Evolutionary conservation across 306 rosid species (phyloP).

Genomic region (Cicer pinnatifidum): DNA sequence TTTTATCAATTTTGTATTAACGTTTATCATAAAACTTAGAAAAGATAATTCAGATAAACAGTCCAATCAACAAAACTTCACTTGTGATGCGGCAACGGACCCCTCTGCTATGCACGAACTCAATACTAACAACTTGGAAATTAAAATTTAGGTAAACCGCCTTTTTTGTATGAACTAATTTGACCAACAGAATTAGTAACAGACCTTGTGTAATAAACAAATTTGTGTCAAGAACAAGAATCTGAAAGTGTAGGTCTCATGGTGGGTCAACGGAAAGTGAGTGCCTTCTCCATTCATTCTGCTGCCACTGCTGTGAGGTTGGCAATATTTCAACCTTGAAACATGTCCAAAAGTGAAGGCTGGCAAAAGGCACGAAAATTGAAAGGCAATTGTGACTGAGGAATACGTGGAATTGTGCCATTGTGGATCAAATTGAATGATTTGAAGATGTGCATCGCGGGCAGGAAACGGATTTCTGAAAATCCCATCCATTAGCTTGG

Average conservation of each 20-base stretch:
- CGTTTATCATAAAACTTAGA: conserved; percentile 11
- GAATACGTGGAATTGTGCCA: conserved; percentile 80
- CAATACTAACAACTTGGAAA: conserved; percentile 51
- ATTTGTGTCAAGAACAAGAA: conserved; percentile 91
- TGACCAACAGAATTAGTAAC: conserved; percentile 87
- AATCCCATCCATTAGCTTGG: conserved; percentile 87
- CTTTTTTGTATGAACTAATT: conserved; percentile 74
- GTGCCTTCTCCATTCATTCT: conserved; percentile 82
- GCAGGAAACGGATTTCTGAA: conserved; percentile 74
- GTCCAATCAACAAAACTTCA: conserved; percentile 50
- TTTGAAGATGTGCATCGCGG: conserved; percentile 76
- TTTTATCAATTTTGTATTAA: conserved; percentile 7
- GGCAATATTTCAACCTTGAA: conserved; percentile 75
- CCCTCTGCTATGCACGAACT: conserved; percentile 57
- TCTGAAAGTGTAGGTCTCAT: conserved; percentile 95
- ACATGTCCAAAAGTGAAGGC: conserved; percentile 78
- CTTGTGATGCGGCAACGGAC: conserved; percentile 45
- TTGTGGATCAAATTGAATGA: conserved; percentile 72
- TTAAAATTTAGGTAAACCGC: conserved; percentile 64
- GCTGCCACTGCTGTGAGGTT: conserved; percentile 85
- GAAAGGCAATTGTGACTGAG: conserved; percentile 77
- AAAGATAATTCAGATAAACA: conserved; percentile 34
- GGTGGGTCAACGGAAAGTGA: conserved; percentile 81
- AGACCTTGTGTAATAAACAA: conserved; percentile 92
- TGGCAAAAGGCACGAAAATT: conserved; percentile 78